Conservation (phyloP, 495 filamentous ascomycete species). For the Penicillium steckii region DNA sequence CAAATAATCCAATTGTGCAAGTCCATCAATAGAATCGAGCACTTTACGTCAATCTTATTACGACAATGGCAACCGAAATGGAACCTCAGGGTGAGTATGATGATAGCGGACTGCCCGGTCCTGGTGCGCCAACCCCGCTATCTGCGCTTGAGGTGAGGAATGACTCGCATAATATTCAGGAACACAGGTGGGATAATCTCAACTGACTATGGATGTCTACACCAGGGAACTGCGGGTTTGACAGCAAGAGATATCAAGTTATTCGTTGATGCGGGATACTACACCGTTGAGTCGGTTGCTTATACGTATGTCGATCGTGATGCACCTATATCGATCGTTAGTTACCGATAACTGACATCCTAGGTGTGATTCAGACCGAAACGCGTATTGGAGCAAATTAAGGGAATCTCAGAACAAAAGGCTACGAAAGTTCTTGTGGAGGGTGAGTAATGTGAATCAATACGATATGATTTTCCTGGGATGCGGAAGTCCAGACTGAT, state of each 20-base stretch:
- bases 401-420: constrained; percentile 96
- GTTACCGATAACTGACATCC: constrained; percentile 3
- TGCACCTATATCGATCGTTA: background rate
- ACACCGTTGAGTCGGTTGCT: constrained; percentile 92
- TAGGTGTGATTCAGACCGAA: constrained; percentile 54
- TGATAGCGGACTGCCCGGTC: constrained; percentile 66
- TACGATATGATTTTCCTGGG: background rate
- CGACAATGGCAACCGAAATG: constrained; percentile 57
- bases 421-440: constrained; percentile 91
- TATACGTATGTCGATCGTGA: constrained; percentile 65
- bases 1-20: background rate
- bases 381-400: constrained; percentile 85
- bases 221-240: constrained; percentile 74
- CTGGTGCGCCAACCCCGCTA: constrained; percentile 93
- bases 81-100: constrained; percentile 60
- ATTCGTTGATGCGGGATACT: constrained; percentile 85
- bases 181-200: background rate
- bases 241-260: constrained; percentile 94
- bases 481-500: constrained; percentile 11
- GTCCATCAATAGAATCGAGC: background rate
- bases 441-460: constrained; percentile 48
- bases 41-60: background rate
- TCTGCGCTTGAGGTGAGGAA: constrained; percentile 81
- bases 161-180: background rate
- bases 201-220: constrained; percentile 9